A percentile compares a stretch with the other conserved stretches of the same genome.
Conservation (phyloP, 1,139 yeast species). For the Hanseniaspora sp. region DNA sequence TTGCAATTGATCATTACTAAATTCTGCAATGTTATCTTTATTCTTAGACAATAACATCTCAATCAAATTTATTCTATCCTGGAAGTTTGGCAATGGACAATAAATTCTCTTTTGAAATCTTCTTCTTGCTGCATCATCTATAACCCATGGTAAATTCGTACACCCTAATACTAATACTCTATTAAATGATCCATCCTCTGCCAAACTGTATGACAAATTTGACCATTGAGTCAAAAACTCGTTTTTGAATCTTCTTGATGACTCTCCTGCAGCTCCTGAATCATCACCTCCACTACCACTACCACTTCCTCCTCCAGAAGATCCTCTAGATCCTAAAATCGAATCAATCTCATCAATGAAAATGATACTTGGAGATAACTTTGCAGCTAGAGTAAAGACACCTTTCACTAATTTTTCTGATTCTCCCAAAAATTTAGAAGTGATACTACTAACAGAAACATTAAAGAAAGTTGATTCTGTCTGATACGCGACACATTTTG, state of each 20-base stretch:
- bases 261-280: constrained; percentile 39
- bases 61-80: constrained; percentile 44
- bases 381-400: constrained; percentile 45
- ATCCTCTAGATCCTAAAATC: constrained; percentile 41
- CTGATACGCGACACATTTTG: constrained; percentile 57
- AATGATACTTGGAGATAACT: constrained; percentile 36
- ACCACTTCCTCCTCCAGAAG: constrained; percentile 39
- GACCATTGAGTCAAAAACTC: constrained; percentile 60
- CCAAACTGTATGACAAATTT: constrained; percentile 41
- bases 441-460: constrained; percentile 49
- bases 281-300: constrained; percentile 48
- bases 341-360: constrained; percentile 58
- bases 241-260: constrained; percentile 47
- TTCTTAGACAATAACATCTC: constrained; percentile 34
- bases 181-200: constrained; percentile 46
- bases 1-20: constrained; percentile 23
- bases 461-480: constrained; percentile 54
- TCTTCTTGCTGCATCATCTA: constrained; percentile 89
- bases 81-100: constrained; percentile 55
- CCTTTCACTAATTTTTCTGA: constrained; percentile 54
- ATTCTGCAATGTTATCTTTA: constrained; percentile 21
- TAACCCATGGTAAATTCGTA: constrained; percentile 94
- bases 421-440: constrained; percentile 55
- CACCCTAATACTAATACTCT: constrained; percentile 90
- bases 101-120: constrained; percentile 51